Base-by-base conservation (phyloP, 164 flowering plant species). In the Dillenia suffruticosa region DNA sequence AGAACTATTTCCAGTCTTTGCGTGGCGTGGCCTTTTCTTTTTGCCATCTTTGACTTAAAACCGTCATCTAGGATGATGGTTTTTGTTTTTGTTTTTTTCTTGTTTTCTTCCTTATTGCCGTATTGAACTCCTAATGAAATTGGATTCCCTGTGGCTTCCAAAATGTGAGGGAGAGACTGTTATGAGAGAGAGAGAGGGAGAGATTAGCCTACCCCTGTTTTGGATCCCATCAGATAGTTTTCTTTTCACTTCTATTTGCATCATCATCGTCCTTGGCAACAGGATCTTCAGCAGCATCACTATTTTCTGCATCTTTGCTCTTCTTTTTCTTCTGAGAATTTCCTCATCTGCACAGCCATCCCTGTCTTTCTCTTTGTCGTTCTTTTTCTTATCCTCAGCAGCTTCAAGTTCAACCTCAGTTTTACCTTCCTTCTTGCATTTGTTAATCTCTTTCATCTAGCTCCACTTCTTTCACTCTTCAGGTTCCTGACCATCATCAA, bases 211-310 rank as follows among this genome's bases (percentile, higher is more conserved):
- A 75, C 51, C 68, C 74, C 9, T 66, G 68, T 14, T 66, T 79
- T 9, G 59, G 67, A 48, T 73, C 79, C 32, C 77, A 63, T 44
- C n/a, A 71, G 64, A 75, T 65, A 45, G 73, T 76, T 49, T 77
- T 76, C 72, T 83, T 83, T 77, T 77, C 79, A 54, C 82, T 76
- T 52, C 78, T 74, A 53, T 14, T 63, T 26, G 64, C 76, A 12
- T 64, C 62, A 9, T 44, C 75, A 44, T n/a, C 68, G 9, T 61
- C 63, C 49, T 22, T 32, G 10, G 24, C 70, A 40, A 40, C 63
- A 56, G 24, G 17, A 16, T 46, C 63, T 45, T 44, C 73, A 40
- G 5, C 48, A n/a, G 47, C 26, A 22, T 4, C 66, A n/a, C 52
- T 67, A 44, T 70, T 73, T 51, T 68, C 80, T 51, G 62, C 67